These are phyloP conservation scores for Yarrowia yakushimensis DNA, from an alignment of 805 yeast genomes.

Conservation along the genomic window DNA sequence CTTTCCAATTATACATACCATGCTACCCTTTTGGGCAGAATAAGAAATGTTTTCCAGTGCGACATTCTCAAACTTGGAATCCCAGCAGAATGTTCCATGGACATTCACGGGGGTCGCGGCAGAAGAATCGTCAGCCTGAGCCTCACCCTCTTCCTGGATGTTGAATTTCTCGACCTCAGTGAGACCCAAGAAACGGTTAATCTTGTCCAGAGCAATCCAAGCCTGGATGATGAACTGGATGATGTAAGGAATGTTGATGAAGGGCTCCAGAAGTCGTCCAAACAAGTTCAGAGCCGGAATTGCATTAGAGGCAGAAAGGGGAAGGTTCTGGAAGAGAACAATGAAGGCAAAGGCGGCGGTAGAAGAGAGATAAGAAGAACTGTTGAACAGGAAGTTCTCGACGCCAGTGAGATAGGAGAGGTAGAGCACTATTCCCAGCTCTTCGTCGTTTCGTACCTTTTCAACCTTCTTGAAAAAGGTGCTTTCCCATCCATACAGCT, in stretches of 20 bases:
- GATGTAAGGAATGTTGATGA: constrained; percentile 64
- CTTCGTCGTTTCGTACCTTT: constrained; percentile 83
- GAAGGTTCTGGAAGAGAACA: constrained; percentile 55
- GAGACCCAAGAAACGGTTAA: constrained; percentile 62
- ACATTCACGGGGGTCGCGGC: neutral
- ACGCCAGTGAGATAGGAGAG: constrained; percentile 68
- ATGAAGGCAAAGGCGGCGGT: constrained; percentile 85
- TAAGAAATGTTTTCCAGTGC: constrained; percentile 53
- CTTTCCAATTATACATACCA: constrained; percentile 71
- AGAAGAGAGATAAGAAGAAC: constrained; percentile 86
- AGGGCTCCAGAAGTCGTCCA: constrained; percentile 61
- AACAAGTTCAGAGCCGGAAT: constrained; percentile 71
- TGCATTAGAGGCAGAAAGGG: constrained; percentile 79
- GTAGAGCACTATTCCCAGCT: constrained; percentile 66
- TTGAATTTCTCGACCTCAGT: constrained; percentile 38
- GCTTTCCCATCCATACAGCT: constrained; percentile 92
- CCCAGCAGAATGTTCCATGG: constrained; percentile 30
- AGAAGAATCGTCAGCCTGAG: constrained; percentile 31
- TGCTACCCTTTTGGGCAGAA: constrained; percentile 57
- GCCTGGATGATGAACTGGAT: constrained; percentile 78
- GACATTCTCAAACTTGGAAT: constrained; percentile 44
- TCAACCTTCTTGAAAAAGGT: constrained; percentile 74
- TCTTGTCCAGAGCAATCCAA: constrained; percentile 84
- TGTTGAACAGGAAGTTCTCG: constrained; percentile 73
- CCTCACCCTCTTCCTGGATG: constrained; percentile 32